Evolutionary conservation across 495 filamentous ascomycete species (phyloP).

Genomic region (Saxispiralis lemnorum): DNA sequence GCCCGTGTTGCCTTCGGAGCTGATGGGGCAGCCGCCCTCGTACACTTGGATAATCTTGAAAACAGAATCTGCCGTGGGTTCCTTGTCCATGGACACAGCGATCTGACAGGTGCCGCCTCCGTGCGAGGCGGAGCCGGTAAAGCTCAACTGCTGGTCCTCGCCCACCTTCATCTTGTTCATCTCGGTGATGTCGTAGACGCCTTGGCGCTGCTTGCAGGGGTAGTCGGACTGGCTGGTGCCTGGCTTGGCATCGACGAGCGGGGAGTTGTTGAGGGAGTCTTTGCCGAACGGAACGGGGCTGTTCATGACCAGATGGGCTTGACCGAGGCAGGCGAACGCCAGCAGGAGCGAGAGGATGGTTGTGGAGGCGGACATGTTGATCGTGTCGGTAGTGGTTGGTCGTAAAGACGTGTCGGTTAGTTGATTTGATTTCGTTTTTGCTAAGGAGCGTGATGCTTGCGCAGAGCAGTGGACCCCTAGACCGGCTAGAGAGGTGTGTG

Average conservation of each 20-base stretch:
- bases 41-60: conserved; percentile 74
- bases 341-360: conserved; percentile 2
- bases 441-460: not conserved
- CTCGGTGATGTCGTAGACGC: conserved; percentile 25
- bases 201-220: conserved; percentile 51
- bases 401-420: too few relatives aligned
- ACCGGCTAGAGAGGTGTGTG: conserved; percentile 3
- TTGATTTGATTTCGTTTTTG: too few relatives aligned
- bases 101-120: conserved; percentile 80
- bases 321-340: conserved; percentile 28
- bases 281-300: conserved; percentile 47
- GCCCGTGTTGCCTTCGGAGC: conserved; percentile 23
- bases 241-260: conserved; percentile 37
- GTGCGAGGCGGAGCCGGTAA: conserved; percentile 50
- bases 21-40: conserved; percentile 58
- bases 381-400: conserved; percentile 1
- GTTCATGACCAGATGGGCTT: conserved; percentile 56
- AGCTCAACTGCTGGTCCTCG: conserved; percentile 31
- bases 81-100: conserved; percentile 52
- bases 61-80: conserved; percentile 37
- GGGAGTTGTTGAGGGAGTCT: conserved; percentile 36
- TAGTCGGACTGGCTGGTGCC: conserved; percentile 34
- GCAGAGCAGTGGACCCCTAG: conserved; percentile 2
- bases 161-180: conserved; percentile 38
- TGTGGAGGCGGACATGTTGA: conserved; percentile 1